Conservation (phyloP, 257 asterid species). For the Ligustrum vulgare region DNA sequence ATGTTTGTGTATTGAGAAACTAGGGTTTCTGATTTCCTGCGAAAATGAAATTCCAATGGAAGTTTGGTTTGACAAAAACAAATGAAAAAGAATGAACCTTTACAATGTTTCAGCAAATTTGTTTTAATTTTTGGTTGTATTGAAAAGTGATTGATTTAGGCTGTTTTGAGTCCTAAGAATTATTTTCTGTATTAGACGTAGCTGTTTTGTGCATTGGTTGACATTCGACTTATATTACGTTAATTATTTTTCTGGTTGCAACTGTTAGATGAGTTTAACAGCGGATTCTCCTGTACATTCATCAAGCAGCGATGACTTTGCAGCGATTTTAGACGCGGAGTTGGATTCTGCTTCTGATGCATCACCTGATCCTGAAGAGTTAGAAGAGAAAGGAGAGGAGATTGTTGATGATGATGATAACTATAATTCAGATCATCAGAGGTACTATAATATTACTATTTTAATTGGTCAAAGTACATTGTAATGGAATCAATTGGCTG, state of each 20-base stretch:
- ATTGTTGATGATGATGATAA: slow-evolving; percentile 27
- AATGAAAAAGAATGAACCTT: background rate
- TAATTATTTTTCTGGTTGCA: background rate
- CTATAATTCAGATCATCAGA: slow-evolving; percentile 30
- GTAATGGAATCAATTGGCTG: background rate
- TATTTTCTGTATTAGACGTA: background rate
- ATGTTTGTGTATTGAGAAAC: background rate
- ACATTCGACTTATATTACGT: background rate
- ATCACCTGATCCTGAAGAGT: slow-evolving; percentile 42
- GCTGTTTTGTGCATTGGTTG: background rate
- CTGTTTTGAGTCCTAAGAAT: background rate
- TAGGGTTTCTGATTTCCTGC: slow-evolving; percentile 3
- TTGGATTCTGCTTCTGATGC: slow-evolving; percentile 62
- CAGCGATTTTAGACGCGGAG: slow-evolving; percentile 70
- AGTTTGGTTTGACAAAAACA: background rate
- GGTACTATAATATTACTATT: slow-evolving; percentile 27
- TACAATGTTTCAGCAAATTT: background rate
- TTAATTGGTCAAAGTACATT: background rate
- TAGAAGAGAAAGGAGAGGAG: slow-evolving; percentile 35
- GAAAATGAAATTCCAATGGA: background rate
- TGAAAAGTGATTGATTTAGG: background rate
- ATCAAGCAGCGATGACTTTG: slow-evolving; percentile 83
- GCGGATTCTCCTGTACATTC: slow-evolving; percentile 78
- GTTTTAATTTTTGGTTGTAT: background rate
- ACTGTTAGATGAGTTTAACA: slow-evolving; percentile 74